Conservation (phyloP, 1,284 basidiomycete genomes). For the Heterobasidion annosum region DNA sequence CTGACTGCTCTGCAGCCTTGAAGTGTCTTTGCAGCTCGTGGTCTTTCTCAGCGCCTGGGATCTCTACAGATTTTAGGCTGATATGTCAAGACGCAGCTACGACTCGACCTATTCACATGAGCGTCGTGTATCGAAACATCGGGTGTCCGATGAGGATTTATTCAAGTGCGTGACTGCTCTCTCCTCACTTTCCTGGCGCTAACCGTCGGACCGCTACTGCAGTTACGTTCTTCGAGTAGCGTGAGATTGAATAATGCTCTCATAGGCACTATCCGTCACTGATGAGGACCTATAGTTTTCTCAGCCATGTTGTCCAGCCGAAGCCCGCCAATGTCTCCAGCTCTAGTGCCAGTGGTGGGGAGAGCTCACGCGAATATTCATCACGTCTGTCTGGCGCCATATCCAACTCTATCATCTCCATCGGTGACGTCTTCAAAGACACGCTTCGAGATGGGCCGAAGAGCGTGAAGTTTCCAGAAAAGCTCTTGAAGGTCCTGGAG, state of each 20-base stretch:
- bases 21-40: neutral
- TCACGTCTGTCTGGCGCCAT: conserved; percentile 60
- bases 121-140: conserved; percentile 61
- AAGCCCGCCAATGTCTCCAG: conserved; percentile 37
- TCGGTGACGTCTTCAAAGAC: conserved; percentile 79
- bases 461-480: conserved; percentile 88
- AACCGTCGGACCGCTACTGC: conserved; percentile 4
- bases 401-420: conserved; percentile 66
- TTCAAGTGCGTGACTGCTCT: conserved; percentile 52
- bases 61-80: neutral
- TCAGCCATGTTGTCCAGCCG: conserved; percentile 62
- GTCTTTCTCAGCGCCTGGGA: neutral
- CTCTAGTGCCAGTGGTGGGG: conserved; percentile 39
- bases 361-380: conserved; percentile 27
- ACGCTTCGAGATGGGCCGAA: conserved; percentile 59
- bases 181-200: conserved; percentile 1
- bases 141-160: conserved; percentile 72
- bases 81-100: conserved; percentile 62
- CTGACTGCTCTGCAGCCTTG: neutral
- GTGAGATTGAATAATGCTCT: conserved; percentile 34
- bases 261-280: conserved; percentile 10
- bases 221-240: conserved; percentile 74
- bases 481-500: conserved; percentile 82
- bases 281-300: conserved; percentile 32
- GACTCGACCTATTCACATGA: conserved; percentile 45